Base-by-base conservation (phyloP, 1,139 yeast species). In the Arxiozyma telluris region DNA sequence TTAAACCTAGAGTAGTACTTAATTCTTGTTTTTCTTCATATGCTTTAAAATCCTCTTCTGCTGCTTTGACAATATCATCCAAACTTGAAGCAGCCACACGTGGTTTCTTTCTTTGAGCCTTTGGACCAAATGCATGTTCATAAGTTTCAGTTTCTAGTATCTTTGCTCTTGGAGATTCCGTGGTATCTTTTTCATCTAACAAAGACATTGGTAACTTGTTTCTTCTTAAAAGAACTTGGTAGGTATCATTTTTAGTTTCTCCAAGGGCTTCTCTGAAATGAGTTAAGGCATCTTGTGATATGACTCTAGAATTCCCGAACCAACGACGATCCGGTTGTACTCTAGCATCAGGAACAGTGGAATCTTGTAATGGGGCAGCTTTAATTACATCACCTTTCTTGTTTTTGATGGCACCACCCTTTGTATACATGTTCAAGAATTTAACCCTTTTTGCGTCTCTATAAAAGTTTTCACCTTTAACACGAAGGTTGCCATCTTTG, bases 231-330 rank as follows among this genome's bases (percentile, higher is more conserved):
- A 93, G 74, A 45, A 93, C 96, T 66, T 90, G 95, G 69, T 90
- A 93, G 0, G 96, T 80, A 68, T 91, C 96, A 63, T 84, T 79
- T 63, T 86, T 81, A 64, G 86, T 87, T 59, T 87, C 96, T 51
- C 95, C 95, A 76, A 93, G 79, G 8, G 97, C 97, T 64, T 89
- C 94, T 70, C 98, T 80, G 73, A 93, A 93, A 73, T 93, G 98
- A 46, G 87, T 76, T 66, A 93, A 76, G 1, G 98, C 96, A 75
- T 94, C 97, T 69, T 93, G 98, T 1, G 97, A 93, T 66, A 93
- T 93, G 48, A 93, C 98, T 66, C 98, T 81, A 30, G 98, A 90
- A 72, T 90, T 93, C 53, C 97, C 97, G 68, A 93, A 94, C 98
- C 98, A 93, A 66, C 93, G 82, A 69, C 96, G 81, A 70, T 93